These are phyloP conservation scores for Colletotrichum plurivorum DNA, from an alignment of 2,329 filamentous ascomycete genomes.

Conservation along the genomic window DNA sequence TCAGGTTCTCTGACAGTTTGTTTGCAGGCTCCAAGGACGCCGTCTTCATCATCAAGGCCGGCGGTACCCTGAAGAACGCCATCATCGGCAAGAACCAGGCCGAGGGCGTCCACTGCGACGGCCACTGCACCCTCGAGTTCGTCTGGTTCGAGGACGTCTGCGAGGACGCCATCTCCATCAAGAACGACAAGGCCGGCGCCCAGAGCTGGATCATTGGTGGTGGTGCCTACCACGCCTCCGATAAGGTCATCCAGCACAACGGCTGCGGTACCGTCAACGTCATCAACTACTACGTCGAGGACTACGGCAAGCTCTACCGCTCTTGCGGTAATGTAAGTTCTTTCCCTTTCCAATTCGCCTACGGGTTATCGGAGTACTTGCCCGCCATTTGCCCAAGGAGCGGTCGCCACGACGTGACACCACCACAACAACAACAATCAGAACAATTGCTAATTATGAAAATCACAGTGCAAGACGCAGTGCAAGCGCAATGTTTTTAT, in stretches of 20 bases:
- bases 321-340: constrained; percentile 38
- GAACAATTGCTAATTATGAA: neutral
- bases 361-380: no score
- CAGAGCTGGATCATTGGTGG: constrained; percentile 50
- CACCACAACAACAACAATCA: no score
- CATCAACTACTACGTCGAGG: constrained; percentile 58
- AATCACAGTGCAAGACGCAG: constrained; percentile 33
- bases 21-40: constrained; percentile 54
- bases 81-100: constrained; percentile 57
- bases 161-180: constrained; percentile 45
- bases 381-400: no score
- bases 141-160: constrained; percentile 48
- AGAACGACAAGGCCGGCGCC: constrained; percentile 38
- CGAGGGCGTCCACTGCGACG: constrained; percentile 62
- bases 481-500: constrained; percentile 40
- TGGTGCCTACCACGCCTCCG: constrained; percentile 58
- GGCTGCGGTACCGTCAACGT: constrained; percentile 59
- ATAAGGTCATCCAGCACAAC: constrained; percentile 65
- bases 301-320: constrained; percentile 62
- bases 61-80: constrained; percentile 61
- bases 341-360: no score
- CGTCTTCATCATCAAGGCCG: constrained; percentile 57
- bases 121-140: constrained; percentile 55
- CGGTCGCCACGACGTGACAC: no score
- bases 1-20: neutral